A percentile compares a stretch with the other conserved stretches of the same genome.
phyloP scores from a whole-genome alignment of 805 yeast genomes.

The Grigorovia transvaalensis region DNA sequence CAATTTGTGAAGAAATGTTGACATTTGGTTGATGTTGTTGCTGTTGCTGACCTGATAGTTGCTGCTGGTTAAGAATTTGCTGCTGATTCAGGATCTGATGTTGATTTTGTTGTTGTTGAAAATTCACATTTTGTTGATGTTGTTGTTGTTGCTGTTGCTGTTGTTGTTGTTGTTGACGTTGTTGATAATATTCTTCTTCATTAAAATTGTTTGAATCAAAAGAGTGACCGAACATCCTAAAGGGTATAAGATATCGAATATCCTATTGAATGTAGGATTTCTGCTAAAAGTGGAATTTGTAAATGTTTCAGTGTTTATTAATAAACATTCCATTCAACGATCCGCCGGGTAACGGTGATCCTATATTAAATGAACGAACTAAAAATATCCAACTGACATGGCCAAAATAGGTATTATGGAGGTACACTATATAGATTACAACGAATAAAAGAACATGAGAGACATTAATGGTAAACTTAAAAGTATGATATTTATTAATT shows the following conservation, averaged over 20 bases:
- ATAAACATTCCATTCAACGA: background rate
- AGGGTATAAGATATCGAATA: background rate
- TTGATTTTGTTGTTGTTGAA: background rate
- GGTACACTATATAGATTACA: too few relatives aligned
- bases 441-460: too few relatives aligned
- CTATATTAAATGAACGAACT: too few relatives aligned
- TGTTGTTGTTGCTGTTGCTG: background rate
- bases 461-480: background rate
- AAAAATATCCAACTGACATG: too few relatives aligned
- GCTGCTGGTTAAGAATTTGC: background rate
- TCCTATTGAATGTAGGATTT: background rate
- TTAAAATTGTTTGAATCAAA: background rate
- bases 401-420: too few relatives aligned
- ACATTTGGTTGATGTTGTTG: background rate
- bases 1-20: conserved; percentile 2
- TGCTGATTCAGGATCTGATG: background rate
- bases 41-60: background rate
- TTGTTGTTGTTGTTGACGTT: conserved; percentile 1
- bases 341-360: background rate
- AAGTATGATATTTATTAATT: background rate
- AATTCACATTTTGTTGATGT: background rate
- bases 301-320: background rate
- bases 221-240: background rate
- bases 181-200: conserved; percentile 1
- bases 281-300: background rate